These are phyloP conservation scores for Medicago arabica DNA, from an alignment of 306 rosid species.

Conservation along the genomic window DNA sequence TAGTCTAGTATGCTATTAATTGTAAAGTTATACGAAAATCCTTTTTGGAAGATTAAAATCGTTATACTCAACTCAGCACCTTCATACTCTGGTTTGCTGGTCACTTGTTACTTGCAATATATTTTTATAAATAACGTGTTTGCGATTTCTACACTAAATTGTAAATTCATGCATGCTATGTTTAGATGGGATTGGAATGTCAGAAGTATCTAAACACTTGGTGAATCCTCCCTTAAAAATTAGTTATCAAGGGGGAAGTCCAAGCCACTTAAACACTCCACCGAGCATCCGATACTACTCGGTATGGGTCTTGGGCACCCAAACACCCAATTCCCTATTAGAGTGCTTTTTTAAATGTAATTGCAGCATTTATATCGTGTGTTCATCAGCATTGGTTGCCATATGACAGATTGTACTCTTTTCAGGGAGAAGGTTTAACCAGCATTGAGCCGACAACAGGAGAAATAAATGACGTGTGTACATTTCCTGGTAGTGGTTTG, in stretches of 20 bases:
- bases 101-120: neutral
- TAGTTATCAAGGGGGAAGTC: neutral
- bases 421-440: conserved; percentile 92
- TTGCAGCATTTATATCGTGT: conserved; percentile 18
- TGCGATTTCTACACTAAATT: conserved; percentile 13
- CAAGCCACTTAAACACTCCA: neutral
- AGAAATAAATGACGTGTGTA: conserved; percentile 80
- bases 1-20: neutral
- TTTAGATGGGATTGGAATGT: conserved; percentile 24
- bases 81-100: conserved; percentile 13
- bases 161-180: neutral
- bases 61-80: conserved; percentile 5
- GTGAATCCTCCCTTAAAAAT: neutral
- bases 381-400: conserved; percentile 4
- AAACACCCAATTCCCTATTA: neutral
- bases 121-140: neutral
- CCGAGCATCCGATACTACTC: neutral
- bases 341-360: neutral
- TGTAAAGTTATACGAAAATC: neutral
- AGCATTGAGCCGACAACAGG: conserved; percentile 90
- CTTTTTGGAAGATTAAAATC: neutral
- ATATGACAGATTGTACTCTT: conserved; percentile 29
- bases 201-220: neutral
- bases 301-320: neutral
- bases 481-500: conserved; percentile 85